These are phyloP conservation scores for Micractinium conductrix DNA, from an alignment of 139 green algal genomes.

Conservation along the genomic window DNA sequence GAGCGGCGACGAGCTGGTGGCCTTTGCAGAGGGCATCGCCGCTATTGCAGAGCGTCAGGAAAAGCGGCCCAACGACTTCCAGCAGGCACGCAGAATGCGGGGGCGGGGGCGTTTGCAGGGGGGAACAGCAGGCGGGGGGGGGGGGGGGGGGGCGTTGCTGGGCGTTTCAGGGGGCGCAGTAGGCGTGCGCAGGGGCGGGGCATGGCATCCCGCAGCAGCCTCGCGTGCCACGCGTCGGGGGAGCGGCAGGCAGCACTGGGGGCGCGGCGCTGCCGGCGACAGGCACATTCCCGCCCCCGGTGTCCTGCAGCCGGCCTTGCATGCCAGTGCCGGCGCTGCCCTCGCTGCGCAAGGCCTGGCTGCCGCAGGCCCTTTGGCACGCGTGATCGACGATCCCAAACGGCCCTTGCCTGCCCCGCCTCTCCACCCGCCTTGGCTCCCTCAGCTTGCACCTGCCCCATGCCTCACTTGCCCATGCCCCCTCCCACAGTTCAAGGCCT, in stretches of 20 bases:
- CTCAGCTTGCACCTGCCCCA: not conserved
- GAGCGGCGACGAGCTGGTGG: conserved; percentile 61
- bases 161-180: too few species aligned
- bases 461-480: not conserved
- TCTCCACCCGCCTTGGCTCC: not conserved
- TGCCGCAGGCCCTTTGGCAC: not conserved
- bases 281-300: too few species aligned
- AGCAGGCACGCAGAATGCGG: conserved; percentile 18
- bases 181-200: too few species aligned
- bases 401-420: not conserved
- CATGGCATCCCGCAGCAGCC: too few species aligned
- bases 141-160: not conserved
- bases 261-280: too few species aligned
- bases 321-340: too few species aligned
- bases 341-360: not conserved
- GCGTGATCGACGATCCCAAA: too few species aligned
- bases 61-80: conserved; percentile 60
- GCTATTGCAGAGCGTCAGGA: conserved; percentile 60
- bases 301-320: too few species aligned
- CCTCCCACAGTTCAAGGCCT: conserved; percentile 52
- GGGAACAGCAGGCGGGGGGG: not conserved
- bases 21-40: conserved; percentile 66
- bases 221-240: too few species aligned
- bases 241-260: too few species aligned
- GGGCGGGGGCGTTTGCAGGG: too few species aligned